Percentiles rank a stretch among this genome's conserved stretches.
These are phyloP conservation scores for Boletus vermiculosoides DNA, from an alignment of 768 basidiomycete genomes.

Conservation along the genomic window DNA sequence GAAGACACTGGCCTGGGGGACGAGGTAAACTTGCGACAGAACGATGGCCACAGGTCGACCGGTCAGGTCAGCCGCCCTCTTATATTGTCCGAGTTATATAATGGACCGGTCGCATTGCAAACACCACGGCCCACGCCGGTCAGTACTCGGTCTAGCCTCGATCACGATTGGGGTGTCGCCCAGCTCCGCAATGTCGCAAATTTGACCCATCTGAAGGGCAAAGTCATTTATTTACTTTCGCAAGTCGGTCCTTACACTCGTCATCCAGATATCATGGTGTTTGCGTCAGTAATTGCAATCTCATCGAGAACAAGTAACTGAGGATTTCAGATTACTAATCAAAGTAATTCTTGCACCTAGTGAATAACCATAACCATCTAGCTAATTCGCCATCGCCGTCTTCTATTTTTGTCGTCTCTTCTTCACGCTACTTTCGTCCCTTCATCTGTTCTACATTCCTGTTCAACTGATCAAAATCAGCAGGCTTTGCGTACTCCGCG, in stretches of 20 bases:
- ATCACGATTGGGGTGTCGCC: not conserved
- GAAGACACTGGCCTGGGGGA: not conserved
- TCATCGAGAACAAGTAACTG: no score
- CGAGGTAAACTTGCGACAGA: not conserved
- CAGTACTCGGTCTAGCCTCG: not conserved
- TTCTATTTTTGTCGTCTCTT: no score
- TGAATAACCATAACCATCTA: no score
- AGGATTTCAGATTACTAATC: no score
- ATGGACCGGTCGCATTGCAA: constrained; percentile 14
- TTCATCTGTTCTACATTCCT: no score
- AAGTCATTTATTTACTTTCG: not conserved
- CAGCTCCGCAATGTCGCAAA: not conserved
- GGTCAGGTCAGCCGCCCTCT: constrained; percentile 8
- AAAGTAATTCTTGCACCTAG: no score
- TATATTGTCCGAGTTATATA: constrained; percentile 8
- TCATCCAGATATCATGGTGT: not conserved
- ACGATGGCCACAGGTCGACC: not conserved
- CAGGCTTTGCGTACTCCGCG: no score
- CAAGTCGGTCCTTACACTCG: not conserved
- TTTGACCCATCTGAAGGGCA: not conserved
- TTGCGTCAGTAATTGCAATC: not conserved
- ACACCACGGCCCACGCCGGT: not conserved
- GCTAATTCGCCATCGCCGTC: no score
- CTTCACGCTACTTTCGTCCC: no score
- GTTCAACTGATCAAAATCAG: no score